A percentile compares a stretch with the other conserved stretches of the same genome.
These are phyloP conservation scores for Sinapis alba DNA, from an alignment of 441 rosid species.

Conservation along the genomic window DNA sequence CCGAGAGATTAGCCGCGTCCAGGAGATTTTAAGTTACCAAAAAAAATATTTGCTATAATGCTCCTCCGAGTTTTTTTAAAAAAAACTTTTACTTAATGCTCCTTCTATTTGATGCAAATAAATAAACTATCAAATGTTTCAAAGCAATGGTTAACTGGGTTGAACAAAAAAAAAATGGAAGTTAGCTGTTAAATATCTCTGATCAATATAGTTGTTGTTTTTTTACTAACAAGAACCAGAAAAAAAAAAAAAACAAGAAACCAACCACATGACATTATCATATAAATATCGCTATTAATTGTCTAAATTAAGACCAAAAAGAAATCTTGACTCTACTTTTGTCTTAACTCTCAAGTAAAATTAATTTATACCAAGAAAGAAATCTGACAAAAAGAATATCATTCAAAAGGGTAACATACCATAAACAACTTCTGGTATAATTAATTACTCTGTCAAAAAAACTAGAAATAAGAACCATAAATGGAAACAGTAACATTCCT, in stretches of 20 bases:
- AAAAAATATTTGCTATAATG: neutral
- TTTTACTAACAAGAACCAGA: constrained; percentile 25
- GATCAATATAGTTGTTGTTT: neutral
- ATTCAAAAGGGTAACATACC: constrained; percentile 19
- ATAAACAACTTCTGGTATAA: constrained; percentile 25
- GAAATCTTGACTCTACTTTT: neutral
- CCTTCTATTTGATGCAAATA: neutral
- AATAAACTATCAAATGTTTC: constrained; percentile 28
- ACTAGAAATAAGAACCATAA: constrained; percentile 10
- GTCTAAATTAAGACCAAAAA: constrained; percentile 32
- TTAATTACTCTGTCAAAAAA: constrained; percentile 27
- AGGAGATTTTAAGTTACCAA: neutral
- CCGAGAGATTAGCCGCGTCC: constrained; percentile 26
- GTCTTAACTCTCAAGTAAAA: constrained; percentile 8
- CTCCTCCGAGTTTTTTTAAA: too few species aligned
- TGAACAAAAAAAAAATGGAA: too few species aligned
- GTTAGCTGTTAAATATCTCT: constrained; percentile 15
- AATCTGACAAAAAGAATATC: constrained; percentile 15
- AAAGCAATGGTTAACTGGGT: too few species aligned
- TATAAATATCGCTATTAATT: constrained; percentile 5
- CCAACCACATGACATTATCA: constrained; percentile 8
- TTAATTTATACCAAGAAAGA: neutral
- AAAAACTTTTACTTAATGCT: neutral
- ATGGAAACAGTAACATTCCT: constrained; percentile 39
- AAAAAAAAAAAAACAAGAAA: constrained; percentile 24